These are phyloP conservation scores for Pisolithus marmoratus DNA, from an alignment of 768 basidiomycete species.

Conservation along the genomic window DNA sequence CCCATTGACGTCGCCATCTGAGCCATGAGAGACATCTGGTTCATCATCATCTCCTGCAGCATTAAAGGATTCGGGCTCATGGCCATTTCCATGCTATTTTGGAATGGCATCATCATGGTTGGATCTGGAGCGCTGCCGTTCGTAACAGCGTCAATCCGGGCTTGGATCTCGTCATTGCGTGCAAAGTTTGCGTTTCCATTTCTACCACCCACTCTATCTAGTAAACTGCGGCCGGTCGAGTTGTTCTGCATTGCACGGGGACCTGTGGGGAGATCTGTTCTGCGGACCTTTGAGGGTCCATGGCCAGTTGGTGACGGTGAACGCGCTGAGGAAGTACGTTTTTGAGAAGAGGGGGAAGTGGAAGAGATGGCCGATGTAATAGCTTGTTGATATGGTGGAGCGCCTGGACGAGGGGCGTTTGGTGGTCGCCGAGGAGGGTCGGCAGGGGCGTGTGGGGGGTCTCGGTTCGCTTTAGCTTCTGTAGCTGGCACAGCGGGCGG, in stretches of 20 bases:
- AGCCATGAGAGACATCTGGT: constrained; percentile 89
- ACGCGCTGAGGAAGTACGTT: constrained; percentile 59
- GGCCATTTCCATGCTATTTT: constrained; percentile 40
- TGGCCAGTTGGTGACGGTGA: constrained; percentile 59
- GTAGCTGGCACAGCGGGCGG: constrained; percentile 21
- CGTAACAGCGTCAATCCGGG: constrained; percentile 74
- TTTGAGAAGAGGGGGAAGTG: constrained; percentile 46
- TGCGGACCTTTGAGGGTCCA: constrained; percentile 65
- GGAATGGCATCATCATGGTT: constrained; percentile 40
- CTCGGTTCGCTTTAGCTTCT: constrained; percentile 25
- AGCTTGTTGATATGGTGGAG: constrained; percentile 65
- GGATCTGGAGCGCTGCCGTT: constrained; percentile 36
- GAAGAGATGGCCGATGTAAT: constrained; percentile 58
- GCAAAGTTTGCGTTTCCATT: constrained; percentile 28
- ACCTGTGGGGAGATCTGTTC: constrained; percentile 75
- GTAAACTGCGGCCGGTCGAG: constrained; percentile 50
- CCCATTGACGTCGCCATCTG: constrained; percentile 86
- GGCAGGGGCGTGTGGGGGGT: constrained; percentile 28
- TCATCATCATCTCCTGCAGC: constrained; percentile 89
- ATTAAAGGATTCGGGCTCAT: constrained; percentile 57
- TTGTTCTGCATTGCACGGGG: constrained; percentile 71
- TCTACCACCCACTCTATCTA: constrained; percentile 74
- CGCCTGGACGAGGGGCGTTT: constrained; percentile 41
- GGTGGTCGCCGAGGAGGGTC: constrained; percentile 38
- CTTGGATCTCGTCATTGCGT: constrained; percentile 67